These are phyloP conservation scores for Penicillium egyptiacum DNA, from an alignment of 495 filamentous ascomycete species.

Conservation along the genomic window DNA sequence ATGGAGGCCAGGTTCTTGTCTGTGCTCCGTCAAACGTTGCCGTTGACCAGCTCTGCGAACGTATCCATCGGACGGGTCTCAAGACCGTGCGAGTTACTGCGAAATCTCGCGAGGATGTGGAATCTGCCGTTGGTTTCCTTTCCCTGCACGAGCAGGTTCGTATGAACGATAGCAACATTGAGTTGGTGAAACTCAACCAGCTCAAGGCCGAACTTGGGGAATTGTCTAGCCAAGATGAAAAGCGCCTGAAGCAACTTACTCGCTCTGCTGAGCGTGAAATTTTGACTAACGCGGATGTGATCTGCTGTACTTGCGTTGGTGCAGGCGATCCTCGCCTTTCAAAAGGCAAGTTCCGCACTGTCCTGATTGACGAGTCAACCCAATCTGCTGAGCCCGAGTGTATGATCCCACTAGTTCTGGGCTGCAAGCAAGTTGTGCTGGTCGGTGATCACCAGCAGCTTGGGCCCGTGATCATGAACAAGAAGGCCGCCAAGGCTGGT, in stretches of 20 bases:
- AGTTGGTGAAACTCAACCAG: slow-evolving; percentile 86
- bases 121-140: slow-evolving; percentile 92
- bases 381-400: slow-evolving; percentile 99
- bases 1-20: slow-evolving; percentile 90
- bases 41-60: slow-evolving; percentile 97
- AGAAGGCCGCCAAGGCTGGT: slow-evolving; percentile 97
- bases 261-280: slow-evolving; percentile 95
- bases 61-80: slow-evolving; percentile 89
- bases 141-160: slow-evolving; percentile 96
- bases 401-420: slow-evolving; percentile 97
- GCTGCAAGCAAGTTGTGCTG: slow-evolving; percentile 97
- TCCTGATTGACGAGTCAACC: slow-evolving; percentile 96
- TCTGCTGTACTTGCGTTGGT: slow-evolving; percentile 98
- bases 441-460: slow-evolving; percentile 99
- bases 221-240: slow-evolving; percentile 93
- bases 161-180: slow-evolving; percentile 93
- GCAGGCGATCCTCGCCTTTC: slow-evolving; percentile 93
- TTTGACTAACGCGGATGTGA: slow-evolving; percentile 92
- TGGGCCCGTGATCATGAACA: slow-evolving; percentile 99
- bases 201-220: slow-evolving; percentile 91
- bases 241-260: slow-evolving; percentile 94
- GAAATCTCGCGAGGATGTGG: slow-evolving; percentile 97
- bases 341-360: slow-evolving; percentile 97
- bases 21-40: slow-evolving; percentile 98
- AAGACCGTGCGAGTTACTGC: slow-evolving; percentile 98